These are phyloP conservation scores for Akebia trifoliata DNA, from an alignment of 164 flowering plant genomes.

Conservation along the genomic window DNA sequence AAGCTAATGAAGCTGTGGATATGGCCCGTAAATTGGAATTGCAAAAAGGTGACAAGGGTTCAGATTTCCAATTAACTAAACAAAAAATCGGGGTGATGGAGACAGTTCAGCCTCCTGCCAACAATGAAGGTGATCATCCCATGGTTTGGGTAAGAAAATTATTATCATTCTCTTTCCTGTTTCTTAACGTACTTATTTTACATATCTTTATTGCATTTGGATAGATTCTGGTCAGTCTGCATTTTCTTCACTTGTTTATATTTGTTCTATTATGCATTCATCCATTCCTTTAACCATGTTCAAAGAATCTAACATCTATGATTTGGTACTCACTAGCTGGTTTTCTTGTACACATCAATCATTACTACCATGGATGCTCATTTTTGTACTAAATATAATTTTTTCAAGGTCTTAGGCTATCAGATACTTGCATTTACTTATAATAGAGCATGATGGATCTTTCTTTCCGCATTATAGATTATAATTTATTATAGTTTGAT, in stretches of 20 bases:
- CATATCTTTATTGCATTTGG: neutral
- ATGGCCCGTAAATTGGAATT: neutral
- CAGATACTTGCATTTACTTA: too few species aligned
- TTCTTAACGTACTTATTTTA: neutral
- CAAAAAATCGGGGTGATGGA: neutral
- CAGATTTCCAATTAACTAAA: conserved; percentile 6
- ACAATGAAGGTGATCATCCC: conserved; percentile 13
- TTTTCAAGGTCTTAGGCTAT: too few species aligned
- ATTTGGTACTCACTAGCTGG: too few species aligned
- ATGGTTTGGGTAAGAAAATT: conserved; percentile 12
- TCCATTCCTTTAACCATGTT: too few species aligned
- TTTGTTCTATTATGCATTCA: too few species aligned
- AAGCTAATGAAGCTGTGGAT: conserved; percentile 10
- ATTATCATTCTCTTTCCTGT: neutral
- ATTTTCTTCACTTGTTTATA: neutral
- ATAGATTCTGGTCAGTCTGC: neutral
- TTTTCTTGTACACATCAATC: too few species aligned
- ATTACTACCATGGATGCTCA: too few species aligned
- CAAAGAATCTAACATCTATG: too few species aligned
- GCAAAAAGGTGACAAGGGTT: conserved; percentile 7
- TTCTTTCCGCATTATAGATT: too few species aligned
- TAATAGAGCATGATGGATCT: too few species aligned
- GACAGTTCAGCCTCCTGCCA: conserved; percentile 15
- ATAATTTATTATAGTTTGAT: too few species aligned
- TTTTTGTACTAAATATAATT: too few species aligned